Percentiles rank a stretch among this genome's conserved stretches.
These are phyloP conservation scores for Tricholoma bakamatsutake DNA, from an alignment of 768 basidiomycete genomes.

Conservation along the genomic window DNA sequence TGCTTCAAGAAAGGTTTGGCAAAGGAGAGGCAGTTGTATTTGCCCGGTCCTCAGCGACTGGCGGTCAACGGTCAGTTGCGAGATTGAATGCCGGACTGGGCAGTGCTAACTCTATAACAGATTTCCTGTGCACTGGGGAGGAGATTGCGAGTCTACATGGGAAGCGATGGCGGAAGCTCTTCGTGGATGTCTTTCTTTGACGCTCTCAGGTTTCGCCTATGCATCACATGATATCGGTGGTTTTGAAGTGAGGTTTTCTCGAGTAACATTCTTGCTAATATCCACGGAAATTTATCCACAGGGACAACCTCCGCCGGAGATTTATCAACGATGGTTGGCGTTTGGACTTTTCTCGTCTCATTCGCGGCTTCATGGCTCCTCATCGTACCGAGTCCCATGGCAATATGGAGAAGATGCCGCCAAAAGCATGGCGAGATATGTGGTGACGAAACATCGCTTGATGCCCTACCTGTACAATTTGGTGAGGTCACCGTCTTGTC, in stretches of 20 bases:
- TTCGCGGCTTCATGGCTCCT: conserved; percentile 66
- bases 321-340: conserved; percentile 74
- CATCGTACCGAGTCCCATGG: conserved; percentile 76
- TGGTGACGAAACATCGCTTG: conserved; percentile 60
- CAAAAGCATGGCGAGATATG: conserved; percentile 52
- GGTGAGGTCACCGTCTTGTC: conserved; percentile 23
- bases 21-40: conserved; percentile 64
- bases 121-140: conserved; percentile 57
- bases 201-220: conserved; percentile 64
- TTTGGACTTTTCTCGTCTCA: conserved; percentile 76
- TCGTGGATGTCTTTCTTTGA: conserved; percentile 60
- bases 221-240: conserved; percentile 76
- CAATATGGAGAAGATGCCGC: conserved; percentile 68
- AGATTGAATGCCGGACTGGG: background rate
- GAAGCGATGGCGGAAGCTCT: conserved; percentile 76
- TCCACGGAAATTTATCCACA: conserved; percentile 14
- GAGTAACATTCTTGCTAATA: background rate
- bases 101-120: conserved; percentile 13
- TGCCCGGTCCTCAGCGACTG: conserved; percentile 60
- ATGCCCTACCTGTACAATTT: conserved; percentile 69
- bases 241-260: conserved; percentile 45
- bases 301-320: conserved; percentile 62
- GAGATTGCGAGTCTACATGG: conserved; percentile 72
- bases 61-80: conserved; percentile 51
- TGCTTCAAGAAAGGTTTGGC: conserved; percentile 54